These are phyloP conservation scores for Yamadazyma olivae DNA, from an alignment of 805 yeast genomes.

Conservation along the genomic window DNA sequence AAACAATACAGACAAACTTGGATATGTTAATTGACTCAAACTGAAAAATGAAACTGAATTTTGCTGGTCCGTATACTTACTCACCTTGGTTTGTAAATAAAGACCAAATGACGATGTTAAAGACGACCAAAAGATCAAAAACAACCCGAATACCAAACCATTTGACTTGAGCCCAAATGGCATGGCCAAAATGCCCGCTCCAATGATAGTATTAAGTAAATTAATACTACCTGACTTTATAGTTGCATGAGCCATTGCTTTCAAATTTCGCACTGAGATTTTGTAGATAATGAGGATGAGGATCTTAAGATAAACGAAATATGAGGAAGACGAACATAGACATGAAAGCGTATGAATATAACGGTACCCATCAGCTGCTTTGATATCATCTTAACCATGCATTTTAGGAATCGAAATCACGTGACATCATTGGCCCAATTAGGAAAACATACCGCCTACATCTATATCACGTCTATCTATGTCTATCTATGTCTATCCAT, in stretches of 20 bases:
- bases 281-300: too few relatives aligned
- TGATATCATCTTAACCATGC: too few relatives aligned
- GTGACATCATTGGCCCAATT: too few relatives aligned
- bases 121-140: constrained; percentile 39
- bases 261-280: too few relatives aligned
- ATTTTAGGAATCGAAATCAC: too few relatives aligned
- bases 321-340: too few relatives aligned
- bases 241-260: constrained; percentile 30
- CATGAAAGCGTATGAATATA: too few relatives aligned
- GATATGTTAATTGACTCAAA: constrained; percentile 59
- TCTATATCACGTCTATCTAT: too few relatives aligned
- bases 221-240: constrained; percentile 50
- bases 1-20: constrained; percentile 64
- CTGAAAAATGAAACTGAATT: constrained; percentile 43
- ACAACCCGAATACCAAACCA: constrained; percentile 43
- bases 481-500: too few relatives aligned
- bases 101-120: constrained; percentile 57
- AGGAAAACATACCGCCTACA: too few relatives aligned
- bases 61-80: constrained; percentile 43
- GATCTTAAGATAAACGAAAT: too few relatives aligned
- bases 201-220: constrained; percentile 54
- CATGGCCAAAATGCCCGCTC: constrained; percentile 71
- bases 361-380: too few relatives aligned
- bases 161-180: constrained; percentile 61
- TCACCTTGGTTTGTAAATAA: constrained; percentile 56